Conservation (phyloP, 202 grass and related monocot species). For the Digitaria exilis region DNA sequence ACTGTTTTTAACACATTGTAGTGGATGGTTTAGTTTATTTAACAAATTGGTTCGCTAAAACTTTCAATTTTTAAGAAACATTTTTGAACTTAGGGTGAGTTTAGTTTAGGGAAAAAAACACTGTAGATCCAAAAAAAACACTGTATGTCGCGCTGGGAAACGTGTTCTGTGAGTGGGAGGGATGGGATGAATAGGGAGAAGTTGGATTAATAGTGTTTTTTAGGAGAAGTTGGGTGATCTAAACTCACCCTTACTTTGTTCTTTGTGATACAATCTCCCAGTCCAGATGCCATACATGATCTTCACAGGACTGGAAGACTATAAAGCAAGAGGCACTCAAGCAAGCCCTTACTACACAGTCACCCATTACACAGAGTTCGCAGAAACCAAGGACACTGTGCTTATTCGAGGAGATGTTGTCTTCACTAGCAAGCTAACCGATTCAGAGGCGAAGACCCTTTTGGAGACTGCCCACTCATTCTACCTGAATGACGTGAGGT, state of each 20-base stretch:
- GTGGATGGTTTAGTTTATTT: not conserved
- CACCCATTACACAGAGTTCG: slow-evolving; percentile 80
- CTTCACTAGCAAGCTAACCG: slow-evolving; percentile 86
- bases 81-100: slow-evolving; percentile 19
- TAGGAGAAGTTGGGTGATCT: too few relatives aligned
- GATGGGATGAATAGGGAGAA: too few relatives aligned
- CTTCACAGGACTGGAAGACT: slow-evolving; percentile 96
- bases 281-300: slow-evolving; percentile 91
- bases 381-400: slow-evolving; percentile 78
- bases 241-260: not conserved
- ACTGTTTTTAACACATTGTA: not conserved
- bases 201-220: too few relatives aligned
- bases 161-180: too few relatives aligned
- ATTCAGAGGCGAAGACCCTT: slow-evolving; percentile 80
- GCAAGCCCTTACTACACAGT: slow-evolving; percentile 92
- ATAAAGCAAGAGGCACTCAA: slow-evolving; percentile 96
- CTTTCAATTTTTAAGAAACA: not conserved
- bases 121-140: too few relatives aligned
- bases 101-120: too few relatives aligned
- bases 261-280: slow-evolving; percentile 36
- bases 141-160: too few relatives aligned
- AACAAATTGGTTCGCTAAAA: not conserved
- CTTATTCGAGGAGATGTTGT: slow-evolving; percentile 88
- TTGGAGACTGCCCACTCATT: slow-evolving; percentile 83
- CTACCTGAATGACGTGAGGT: slow-evolving; percentile 83